Evolutionary conservation across 2,329 filamentous ascomycete genomes (phyloP), one percentile per base, ranked within the genome.

Genomic region (Ceratocystis destructans): DNA sequence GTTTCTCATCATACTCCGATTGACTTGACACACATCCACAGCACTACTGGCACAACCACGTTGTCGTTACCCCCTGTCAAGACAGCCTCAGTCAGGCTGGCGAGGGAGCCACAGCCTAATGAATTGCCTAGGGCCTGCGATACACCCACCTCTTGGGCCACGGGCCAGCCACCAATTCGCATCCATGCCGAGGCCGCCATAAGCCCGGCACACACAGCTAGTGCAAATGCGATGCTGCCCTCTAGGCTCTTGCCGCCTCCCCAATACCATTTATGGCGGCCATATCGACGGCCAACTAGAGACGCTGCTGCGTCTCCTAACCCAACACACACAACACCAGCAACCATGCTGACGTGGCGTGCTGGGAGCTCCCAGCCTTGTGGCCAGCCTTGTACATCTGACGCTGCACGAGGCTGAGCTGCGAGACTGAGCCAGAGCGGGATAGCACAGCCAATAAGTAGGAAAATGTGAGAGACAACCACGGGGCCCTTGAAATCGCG

Each of bases 1-100:
- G 12, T 41, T 46, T 65, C n/a, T 28, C 62, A n/a, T 64, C 76
- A 87, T 69, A 87, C 73, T 66, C 82, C 82, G 68, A 93, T 75
- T 22, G 89, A 90, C 76, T 93, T 88, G 48, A 96, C 91, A 72
- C 96, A 86, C 68, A 92, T 83, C 94, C 94, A 99, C 68, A 99
- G 77, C 63, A 96, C 86, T 67, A 99, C 85, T 3, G 94, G 94
- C 69, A 97, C 93, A 69, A 97, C 87, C 20, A 99, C 94, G 79
- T 99, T 99, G 79, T 99, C 94, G 75, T 99, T 99, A 37, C 93
- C 94, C 1, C 94, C 94, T 15, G 94, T 97, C 69, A 99, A 78
- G 61, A 96, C 93, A 31, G 94, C 92, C 78, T 99, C 94, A 64
- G 94, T 96, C 71, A 96, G 80, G 75, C 92, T 96, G 33, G 92